Evolutionary conservation across 2,329 filamentous ascomycete genomes (phyloP).

Genomic region (Didymella lethalis): DNA sequence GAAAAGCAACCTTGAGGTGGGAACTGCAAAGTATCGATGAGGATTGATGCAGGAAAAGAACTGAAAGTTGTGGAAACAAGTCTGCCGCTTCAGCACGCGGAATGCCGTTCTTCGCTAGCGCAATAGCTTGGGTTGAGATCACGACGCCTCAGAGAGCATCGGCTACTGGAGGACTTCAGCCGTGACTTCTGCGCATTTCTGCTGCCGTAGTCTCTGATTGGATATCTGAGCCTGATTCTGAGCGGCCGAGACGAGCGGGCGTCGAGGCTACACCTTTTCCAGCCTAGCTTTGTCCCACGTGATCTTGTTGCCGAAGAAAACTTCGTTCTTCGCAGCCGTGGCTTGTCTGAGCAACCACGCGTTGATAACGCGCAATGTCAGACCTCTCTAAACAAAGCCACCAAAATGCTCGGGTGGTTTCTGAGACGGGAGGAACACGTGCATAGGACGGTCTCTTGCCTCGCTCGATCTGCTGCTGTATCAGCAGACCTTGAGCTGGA

Average conservation of each 20-base stretch:
- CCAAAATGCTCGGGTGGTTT: constrained; percentile 3
- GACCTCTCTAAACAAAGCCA: not conserved
- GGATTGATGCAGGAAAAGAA: not conserved
- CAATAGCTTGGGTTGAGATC: not conserved
- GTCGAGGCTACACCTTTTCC: not conserved
- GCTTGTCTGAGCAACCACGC: constrained; percentile 7
- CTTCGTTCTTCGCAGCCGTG: constrained; percentile 8
- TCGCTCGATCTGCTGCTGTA: constrained; percentile 49
- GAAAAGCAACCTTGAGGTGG: too few species aligned
- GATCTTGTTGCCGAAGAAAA: constrained; percentile 3
- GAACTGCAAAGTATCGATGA: not conserved
- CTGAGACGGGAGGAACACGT: not conserved
- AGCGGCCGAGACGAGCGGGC: not conserved
- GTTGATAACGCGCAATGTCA: constrained; percentile 11
- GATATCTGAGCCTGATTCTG: not conserved
- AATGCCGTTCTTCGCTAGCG: constrained; percentile 31
- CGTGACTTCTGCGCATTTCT: not conserved
- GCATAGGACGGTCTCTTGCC: constrained; percentile 44
- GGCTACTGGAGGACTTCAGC: constrained; percentile 11
- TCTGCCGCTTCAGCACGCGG: constrained; percentile 11
- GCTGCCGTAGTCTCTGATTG: constrained; percentile 4
- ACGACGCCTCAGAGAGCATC: not conserved
- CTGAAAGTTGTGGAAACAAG: constrained; percentile 1
- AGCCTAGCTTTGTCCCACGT: not conserved
- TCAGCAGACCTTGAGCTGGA: constrained; percentile 52